Evolutionary conservation across 441 rosid genomes (phyloP), one percentile per base, ranked within the genome.

Genomic region (Kokia cookei): DNA sequence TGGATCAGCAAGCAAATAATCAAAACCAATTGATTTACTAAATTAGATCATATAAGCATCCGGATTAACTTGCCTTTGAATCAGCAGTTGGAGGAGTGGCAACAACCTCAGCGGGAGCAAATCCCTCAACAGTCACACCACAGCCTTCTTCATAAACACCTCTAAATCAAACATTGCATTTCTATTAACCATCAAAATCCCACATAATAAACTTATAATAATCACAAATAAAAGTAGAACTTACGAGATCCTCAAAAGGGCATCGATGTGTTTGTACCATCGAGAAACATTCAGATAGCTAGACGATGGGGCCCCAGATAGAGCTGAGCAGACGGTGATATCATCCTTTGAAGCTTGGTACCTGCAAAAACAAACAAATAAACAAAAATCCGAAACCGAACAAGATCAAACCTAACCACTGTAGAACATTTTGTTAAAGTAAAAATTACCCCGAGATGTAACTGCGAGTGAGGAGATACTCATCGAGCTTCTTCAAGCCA

Each of bases 271-370:
- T 47, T 69, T 81, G 87, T 79, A 93, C 99, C 99, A 96, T 68
- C 98, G 77, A 69, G 85, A 82, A 0, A 74, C 88, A 45, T 92
- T 96, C 57, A 93, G 91, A 75, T 73, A 86, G 66, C 86, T 79
- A 4, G 96, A 73, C 9, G 97, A 82, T 54, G 97, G 96, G 10
- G 91, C 80, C 61, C 82, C 85, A 3, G 86, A 72, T 67, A 93
- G 82, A 77, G 96, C 88, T 0, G 87, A 32, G 76, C 82, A 85
- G 69, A 91, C 94, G 0, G 89, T 79, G 26, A 89, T 61, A 67
- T 96, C 98, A 82, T 96, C 98, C 74, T 93, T 93, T 0, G 98
- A 96, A 76, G 99, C 98, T 73, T 88, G 94, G 87, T 96, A 92
- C 14, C 97, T 93, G 62, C 10, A 12, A 68, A 37, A 69, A 6